Evolutionary conservation across 2,329 filamentous ascomycete species (phyloP).

Genomic region (Stylonectria norvegica): DNA sequence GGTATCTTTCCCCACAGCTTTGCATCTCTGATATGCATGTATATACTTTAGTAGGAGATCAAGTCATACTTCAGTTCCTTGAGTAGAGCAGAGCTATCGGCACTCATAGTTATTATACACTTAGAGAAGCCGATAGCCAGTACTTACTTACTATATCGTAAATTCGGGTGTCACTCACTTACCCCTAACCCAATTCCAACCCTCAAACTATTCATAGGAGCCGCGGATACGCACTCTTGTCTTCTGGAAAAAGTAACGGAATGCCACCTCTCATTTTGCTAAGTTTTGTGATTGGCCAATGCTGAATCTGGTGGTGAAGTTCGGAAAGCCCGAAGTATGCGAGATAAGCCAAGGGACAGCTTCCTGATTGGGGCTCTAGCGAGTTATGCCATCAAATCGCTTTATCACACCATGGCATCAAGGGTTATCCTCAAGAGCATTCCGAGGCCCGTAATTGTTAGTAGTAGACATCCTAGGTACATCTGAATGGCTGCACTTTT

Average conservation of each 20-base stretch:
- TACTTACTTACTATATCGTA: no score
- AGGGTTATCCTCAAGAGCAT: not conserved
- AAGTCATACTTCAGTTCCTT: no score
- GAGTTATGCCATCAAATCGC: constrained; percentile 2
- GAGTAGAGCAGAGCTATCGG: no score
- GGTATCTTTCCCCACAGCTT: no score
- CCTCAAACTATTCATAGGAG: constrained; percentile 5
- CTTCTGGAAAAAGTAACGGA: constrained; percentile 16
- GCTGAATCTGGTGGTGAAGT: not conserved
- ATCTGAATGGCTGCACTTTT: not conserved
- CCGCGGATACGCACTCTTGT: constrained; percentile 23
- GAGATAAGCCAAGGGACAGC: constrained; percentile 12
- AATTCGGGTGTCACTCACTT: no score
- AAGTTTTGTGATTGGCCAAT: constrained; percentile 1
- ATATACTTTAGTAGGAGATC: no score
- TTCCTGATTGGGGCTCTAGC: not conserved
- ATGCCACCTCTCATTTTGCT: constrained; percentile 10
- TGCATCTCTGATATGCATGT: no score
- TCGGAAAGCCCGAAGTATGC: not conserved
- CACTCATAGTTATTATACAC: no score
- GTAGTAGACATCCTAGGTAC: not conserved
- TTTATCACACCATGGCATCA: not conserved
- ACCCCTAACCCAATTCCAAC: no score
- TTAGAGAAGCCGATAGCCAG: no score
- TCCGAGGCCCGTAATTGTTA: not conserved